These are phyloP conservation scores for Claviceps lovelessii DNA, from an alignment of 2,329 filamentous ascomycete genomes.

Conservation along the genomic window DNA sequence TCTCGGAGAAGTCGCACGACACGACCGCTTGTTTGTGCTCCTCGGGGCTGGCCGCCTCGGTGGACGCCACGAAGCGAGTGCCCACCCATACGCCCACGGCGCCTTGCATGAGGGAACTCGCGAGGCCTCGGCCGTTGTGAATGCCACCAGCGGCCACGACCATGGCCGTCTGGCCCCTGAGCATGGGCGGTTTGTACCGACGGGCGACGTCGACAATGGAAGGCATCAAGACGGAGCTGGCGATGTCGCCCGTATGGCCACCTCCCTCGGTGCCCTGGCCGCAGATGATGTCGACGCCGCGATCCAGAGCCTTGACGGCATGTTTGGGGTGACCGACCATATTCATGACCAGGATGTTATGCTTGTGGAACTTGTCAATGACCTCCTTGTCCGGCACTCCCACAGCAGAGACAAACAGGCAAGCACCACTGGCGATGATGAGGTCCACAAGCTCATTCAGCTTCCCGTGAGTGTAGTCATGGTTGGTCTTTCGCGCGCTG, in stretches of 20 bases:
- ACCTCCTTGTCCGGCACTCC: conserved; percentile 66
- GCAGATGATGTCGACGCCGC: conserved; percentile 81
- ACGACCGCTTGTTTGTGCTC: conserved; percentile 78
- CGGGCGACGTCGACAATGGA: conserved; percentile 72
- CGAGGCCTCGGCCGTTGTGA: conserved; percentile 66
- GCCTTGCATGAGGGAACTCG: conserved; percentile 73
- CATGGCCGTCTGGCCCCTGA: conserved; percentile 57
- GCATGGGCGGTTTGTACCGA: conserved; percentile 51
- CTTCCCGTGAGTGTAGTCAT: conserved; percentile 86
- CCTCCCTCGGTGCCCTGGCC: conserved; percentile 89
- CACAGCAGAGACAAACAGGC: conserved; percentile 75
- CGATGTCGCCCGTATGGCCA: conserved; percentile 80
- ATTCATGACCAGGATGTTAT: conserved; percentile 82
- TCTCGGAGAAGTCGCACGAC: conserved; percentile 63
- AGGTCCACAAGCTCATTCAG: conserved; percentile 80
- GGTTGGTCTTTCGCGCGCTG: conserved; percentile 74
- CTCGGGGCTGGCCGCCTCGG: conserved; percentile 67
- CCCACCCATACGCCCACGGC: conserved; percentile 88
- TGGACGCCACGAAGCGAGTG: conserved; percentile 74
- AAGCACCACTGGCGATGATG: conserved; percentile 69
- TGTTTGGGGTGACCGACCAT: conserved; percentile 93
- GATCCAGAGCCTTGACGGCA: conserved; percentile 72
- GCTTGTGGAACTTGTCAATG: conserved; percentile 62
- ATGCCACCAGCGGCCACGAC: conserved; percentile 87
- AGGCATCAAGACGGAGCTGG: conserved; percentile 75